Percentiles rank a stretch among this genome's conserved stretches.
phyloP scores from a whole-genome alignment of 495 filamentous ascomycete genomes.

The Penicillium pancosmium region DNA sequence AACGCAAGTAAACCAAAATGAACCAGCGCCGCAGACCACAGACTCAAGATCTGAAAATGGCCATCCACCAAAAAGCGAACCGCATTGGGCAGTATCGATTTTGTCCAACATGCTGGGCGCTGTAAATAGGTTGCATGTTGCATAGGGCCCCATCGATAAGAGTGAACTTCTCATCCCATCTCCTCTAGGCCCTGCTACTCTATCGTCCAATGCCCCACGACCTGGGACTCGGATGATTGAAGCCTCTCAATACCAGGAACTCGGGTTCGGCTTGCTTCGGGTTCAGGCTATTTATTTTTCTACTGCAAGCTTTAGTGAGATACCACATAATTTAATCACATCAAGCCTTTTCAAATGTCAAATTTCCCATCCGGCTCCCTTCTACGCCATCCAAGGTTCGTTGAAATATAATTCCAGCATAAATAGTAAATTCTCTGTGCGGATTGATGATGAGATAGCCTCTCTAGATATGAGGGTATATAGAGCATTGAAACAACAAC shows the following conservation, averaged over 20 bases:
- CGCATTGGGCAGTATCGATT: background rate
- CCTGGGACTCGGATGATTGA: too few species aligned
- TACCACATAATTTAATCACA: constrained; percentile 4
- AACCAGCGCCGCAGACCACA: background rate
- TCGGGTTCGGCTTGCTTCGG: background rate
- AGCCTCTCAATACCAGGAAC: too few species aligned
- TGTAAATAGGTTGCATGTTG: background rate
- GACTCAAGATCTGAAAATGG: background rate
- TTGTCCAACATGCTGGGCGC: background rate
- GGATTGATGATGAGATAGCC: background rate
- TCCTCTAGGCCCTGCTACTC: too few species aligned
- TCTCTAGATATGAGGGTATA: background rate
- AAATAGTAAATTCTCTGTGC: background rate
- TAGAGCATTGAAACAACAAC: background rate
- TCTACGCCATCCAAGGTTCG: background rate
- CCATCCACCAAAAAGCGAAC: background rate
- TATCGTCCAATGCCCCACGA: too few species aligned
- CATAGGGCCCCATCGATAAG: background rate
- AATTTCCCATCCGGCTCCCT: too few species aligned
- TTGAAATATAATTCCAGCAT: background rate
- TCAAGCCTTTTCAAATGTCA: background rate
- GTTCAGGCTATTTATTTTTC: background rate
- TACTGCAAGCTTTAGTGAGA: background rate
- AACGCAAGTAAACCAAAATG: background rate
- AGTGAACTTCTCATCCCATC: too few species aligned